Evolutionary conservation across 768 basidiomycete genomes (phyloP).

Genomic region (Boletus bicolor): DNA sequence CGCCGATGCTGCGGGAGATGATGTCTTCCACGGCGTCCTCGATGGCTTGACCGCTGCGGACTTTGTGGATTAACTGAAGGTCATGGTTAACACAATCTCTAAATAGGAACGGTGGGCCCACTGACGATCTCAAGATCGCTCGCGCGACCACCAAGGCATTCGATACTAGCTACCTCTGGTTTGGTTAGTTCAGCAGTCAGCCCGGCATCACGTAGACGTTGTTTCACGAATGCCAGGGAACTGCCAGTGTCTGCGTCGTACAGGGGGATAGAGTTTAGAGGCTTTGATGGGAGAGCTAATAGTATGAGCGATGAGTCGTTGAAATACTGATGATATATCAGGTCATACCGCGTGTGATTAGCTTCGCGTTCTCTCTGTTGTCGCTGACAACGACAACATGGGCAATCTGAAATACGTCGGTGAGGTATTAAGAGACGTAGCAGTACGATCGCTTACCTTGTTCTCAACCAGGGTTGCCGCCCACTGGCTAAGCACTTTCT

Average conservation of each 20-base stretch:
- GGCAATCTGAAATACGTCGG: conserved; percentile 55
- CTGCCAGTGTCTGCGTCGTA: conserved; percentile 83
- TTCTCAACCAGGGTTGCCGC: conserved; percentile 78
- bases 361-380: conserved; percentile 82
- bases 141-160: conserved; percentile 84
- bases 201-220: conserved; percentile 65
- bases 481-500: conserved; percentile 80
- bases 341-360: conserved; percentile 69
- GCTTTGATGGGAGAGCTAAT: conserved; percentile 78
- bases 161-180: conserved; percentile 56
- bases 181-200: conserved; percentile 50
- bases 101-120: conserved; percentile 1
- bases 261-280: conserved; percentile 73
- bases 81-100: neutral
- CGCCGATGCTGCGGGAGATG: conserved; percentile 70
- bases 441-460: conserved; percentile 44
- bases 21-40: conserved; percentile 90
- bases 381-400: conserved; percentile 92
- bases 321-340: neutral
- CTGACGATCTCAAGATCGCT: conserved; percentile 84
- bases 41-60: conserved; percentile 66
- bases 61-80: conserved; percentile 77
- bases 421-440: neutral
- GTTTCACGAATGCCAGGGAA: conserved; percentile 75
- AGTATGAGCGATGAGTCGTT: neutral